Evolutionary conservation across 2,329 filamentous ascomycete genomes (phyloP), one percentile per base, ranked within the genome.

Genomic region (Colletotrichum sp.): DNA sequence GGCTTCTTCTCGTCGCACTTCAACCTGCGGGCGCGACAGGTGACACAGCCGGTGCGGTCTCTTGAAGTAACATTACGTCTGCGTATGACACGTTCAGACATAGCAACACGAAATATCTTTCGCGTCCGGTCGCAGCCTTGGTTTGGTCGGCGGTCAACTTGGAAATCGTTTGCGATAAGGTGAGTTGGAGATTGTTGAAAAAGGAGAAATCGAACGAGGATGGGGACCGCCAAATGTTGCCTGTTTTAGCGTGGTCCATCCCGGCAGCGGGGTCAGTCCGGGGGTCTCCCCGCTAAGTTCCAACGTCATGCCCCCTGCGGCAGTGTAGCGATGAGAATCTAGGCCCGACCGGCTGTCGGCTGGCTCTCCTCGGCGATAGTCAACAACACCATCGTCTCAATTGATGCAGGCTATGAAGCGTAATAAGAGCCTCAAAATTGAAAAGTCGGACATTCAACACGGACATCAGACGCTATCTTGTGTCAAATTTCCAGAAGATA

Each of bases 1-100:
- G 86, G 86, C 69, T 85, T 85, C 56, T 80, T 82, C 67, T 87
- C 86, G 70, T 88, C 86, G 78, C 86, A 88, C 71, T 87, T 87
- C 4, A 85, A 87, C 77, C 85, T 84, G 56, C 86, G 80, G 5
- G 85, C 84, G 25, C 86, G 82, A 70, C 86, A 88, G 0, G 70
- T 72, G 5, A 72, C 52, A 36, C 70, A 72, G 64, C 70, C 62
- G 22, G 70, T 68, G 34, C 70, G 70, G 12, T 67, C 55, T 10
- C 70, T 64, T 1, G 70, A 39, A 15, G 70, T 72, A 18, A 72
- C 70, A 60, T 72, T 67, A 25, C 70, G 70, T 30, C 52, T 67
- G 15, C 70, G 70, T 60, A 61, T 60, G 25, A 69, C 66, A 25
- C 55, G 52, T 13, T 69, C 66, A 8, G 66, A 25, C 55, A 69